Evolutionary conservation across 164 flowering plant genomes (phyloP), one percentile per base, ranked within the genome.

Genomic region (Saururus chinensis): DNA sequence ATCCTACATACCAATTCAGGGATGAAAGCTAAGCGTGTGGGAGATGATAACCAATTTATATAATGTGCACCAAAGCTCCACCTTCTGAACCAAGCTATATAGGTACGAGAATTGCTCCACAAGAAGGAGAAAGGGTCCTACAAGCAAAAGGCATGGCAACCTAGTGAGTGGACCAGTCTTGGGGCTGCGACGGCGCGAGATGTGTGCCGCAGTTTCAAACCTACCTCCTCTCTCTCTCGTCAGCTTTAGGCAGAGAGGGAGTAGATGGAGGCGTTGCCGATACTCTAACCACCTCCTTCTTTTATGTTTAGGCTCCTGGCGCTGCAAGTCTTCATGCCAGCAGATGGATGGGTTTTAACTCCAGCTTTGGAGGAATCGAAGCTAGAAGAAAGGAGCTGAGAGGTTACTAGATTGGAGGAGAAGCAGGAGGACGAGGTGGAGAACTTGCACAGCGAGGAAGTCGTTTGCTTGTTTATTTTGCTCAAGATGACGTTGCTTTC

Each of bases 401-500:
- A 4, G 56, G 23, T 21, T n/a, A 23, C 23, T n/a, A 19, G 19
- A 53, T n/a, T 14, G 10, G 23, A 53, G 10, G 24, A 53, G 22
- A 53, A 52, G 0, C 37, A 30, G 37, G 37, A 30, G 37, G n/a
- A n/a, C n/a, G n/a, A n/a, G n/a, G n/a, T n/a, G n/a, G 37, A 53
- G 23, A 19, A 8, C 56, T 30, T 6, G 37, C 6, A 30, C 37
- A 30, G 37, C 37, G 6, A 30, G 37, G 2, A 30, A 7, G 9
- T n/a, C n/a, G n/a, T n/a, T n/a, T n/a, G n/a, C n/a, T n/a, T n/a
- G n/a, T n/a, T n/a, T n/a, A n/a, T n/a, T n/a, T n/a, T n/a, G 11
- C 56, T 55, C 53, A 55, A 55, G 4, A 67, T 67, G 70, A 56
- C 60, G 21, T 20, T 60, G 21, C 24, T 37, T 35, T 22, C 51